Base-by-base conservation (phyloP, 1,139 yeast species). In the Pichiaceae sp. region DNA sequence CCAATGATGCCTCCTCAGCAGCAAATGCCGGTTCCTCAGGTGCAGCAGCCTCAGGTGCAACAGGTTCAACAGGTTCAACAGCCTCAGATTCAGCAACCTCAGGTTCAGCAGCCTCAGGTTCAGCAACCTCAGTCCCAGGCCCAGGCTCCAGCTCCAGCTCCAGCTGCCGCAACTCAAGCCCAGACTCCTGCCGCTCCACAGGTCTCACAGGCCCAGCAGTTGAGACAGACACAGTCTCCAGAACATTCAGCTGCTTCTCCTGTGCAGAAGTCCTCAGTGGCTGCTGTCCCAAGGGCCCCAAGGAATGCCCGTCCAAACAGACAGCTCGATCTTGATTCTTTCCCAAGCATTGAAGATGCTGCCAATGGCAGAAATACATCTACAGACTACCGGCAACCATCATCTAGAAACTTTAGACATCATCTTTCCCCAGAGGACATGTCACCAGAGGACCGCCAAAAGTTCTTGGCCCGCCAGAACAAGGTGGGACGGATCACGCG, bases 401-500 rank as follows among this genome's bases (percentile, higher is more conserved):
- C 6, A 12, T 14, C 29, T 26, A 12, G 24, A 21, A 21, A 7
- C 11, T 29, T 47, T 24, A 50, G 47, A 31, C 40, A 49, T 16
- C 55, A 53, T 37, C 57, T 50, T n/a, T 61, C 53, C 34, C 33
- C 53, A 38, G 63, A 56, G 24, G 57, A 58, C 18, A 52, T 71
- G 48, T 52, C 69, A 6, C 70, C 70, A n/a, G 76, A 71, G 43
- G 77, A 72, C 50, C 64, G 67, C 49, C 66, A 72, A 44, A 62
- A 78, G 47, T 66, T 79, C 43, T 71, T 79, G 37, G 69, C 66
- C 38, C 81, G 94, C 64, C 87, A 82, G 48, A 82, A 80, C 42
- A 84, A 85, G 57, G 89, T 82, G 30, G 76, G 81, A 26, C 74
- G 83, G 47, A 84, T 86, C 49, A 72, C 84, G 60, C 79, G 76